These are phyloP conservation scores for Spizellomyces punctatus DNA, from an alignment of 192 early-diverging fungal genomes.

Conservation along the genomic window DNA sequence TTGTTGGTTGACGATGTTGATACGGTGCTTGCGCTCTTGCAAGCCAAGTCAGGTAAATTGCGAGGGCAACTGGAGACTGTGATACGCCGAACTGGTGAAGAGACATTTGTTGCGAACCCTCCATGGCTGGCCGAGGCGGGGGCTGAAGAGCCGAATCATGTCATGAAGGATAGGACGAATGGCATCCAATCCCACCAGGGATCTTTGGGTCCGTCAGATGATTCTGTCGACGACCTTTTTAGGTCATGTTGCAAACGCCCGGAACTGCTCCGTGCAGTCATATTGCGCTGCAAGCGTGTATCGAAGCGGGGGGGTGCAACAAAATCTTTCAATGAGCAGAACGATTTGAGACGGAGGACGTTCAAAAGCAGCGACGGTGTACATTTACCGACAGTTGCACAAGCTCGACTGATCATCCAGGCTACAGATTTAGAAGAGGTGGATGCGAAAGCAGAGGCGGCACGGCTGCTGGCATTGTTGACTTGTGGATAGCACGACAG, in stretches of 20 bases:
- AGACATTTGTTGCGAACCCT: slow-evolving; percentile 5
- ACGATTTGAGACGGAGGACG: slow-evolving; percentile 20
- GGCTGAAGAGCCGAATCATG: not conserved
- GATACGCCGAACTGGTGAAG: not conserved
- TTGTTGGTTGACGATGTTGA: slow-evolving; percentile 16
- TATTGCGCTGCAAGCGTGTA: not conserved
- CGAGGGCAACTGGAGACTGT: not conserved
- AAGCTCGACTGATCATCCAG: not conserved
- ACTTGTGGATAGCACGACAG: too few relatives aligned
- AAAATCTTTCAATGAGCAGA: not conserved
- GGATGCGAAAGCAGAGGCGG: slow-evolving; percentile 9
- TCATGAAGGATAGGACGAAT: too few relatives aligned
- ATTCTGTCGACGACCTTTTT: too few relatives aligned
- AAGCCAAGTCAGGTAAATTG: too few relatives aligned
- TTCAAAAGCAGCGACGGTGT: slow-evolving; percentile 19
- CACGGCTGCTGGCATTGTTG: slow-evolving; percentile 3
- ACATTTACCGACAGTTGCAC: slow-evolving; percentile 14
- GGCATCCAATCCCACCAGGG: too few relatives aligned
- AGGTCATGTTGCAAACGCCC: not conserved
- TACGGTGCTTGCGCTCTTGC: slow-evolving; percentile 12
- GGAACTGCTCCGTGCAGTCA: slow-evolving; percentile 4
- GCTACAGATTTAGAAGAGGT: slow-evolving; percentile 7
- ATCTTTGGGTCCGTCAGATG: too few relatives aligned
- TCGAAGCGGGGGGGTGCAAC: not conserved
- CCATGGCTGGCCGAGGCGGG: slow-evolving; percentile 19